Evolutionary conservation across 2,329 filamentous ascomycete species (phyloP).

Genomic region (Lachnellula hyalina): DNA sequence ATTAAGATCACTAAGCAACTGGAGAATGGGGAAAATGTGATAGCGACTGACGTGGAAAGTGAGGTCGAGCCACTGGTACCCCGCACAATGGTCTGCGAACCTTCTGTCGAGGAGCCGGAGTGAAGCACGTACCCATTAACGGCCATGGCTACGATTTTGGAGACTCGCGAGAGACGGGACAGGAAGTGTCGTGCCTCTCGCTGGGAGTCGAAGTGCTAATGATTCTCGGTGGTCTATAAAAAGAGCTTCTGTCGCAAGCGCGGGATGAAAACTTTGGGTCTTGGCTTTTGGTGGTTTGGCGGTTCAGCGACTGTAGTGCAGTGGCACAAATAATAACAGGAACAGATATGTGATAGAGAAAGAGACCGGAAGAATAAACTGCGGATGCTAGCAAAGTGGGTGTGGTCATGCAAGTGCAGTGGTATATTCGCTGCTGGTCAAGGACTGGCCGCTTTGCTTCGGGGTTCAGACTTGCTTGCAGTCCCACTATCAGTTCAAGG

Average conservation of each 20-base stretch:
- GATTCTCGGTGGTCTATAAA: not conserved
- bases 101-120: conserved; percentile 1
- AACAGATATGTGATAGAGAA: not conserved
- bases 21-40: not conserved
- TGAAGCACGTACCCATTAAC: conserved; percentile 27
- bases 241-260: not conserved
- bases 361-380: not conserved
- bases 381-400: not conserved
- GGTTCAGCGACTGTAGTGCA: not conserved
- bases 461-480: not conserved
- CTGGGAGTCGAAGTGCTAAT: not conserved
- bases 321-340: not conserved
- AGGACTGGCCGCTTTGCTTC: not conserved
- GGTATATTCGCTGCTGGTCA: not conserved
- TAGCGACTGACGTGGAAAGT: conserved; percentile 1
- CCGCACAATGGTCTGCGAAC: not conserved
- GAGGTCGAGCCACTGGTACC: not conserved
- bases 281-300: not conserved
- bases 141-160: conserved; percentile 28
- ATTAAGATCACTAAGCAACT: not conserved
- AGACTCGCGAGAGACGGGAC: conserved; percentile 7
- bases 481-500: not conserved
- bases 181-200: not conserved
- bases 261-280: not conserved
- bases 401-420: not conserved